Conservation (phyloP, 768 basidiomycete species). For the Chalciporus piperatus region DNA sequence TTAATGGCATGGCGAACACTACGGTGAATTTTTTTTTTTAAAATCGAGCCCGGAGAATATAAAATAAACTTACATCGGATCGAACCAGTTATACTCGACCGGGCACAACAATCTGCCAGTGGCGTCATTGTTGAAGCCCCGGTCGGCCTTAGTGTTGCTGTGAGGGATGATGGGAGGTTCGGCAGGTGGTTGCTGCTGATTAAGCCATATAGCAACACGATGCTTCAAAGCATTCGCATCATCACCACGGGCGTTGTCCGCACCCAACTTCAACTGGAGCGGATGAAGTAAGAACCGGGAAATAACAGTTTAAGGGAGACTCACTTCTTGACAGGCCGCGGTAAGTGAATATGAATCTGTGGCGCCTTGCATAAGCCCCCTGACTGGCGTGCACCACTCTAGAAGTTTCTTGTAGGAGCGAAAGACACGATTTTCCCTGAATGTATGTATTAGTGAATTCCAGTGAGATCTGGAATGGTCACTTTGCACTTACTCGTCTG, state of each 20-base stretch:
- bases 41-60: neutral
- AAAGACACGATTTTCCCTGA: slow-evolving; percentile 4
- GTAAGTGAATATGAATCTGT: neutral
- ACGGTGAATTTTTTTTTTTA: neutral
- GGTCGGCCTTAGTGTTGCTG: neutral
- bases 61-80: neutral
- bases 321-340: slow-evolving; percentile 5
- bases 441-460: neutral
- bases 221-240: slow-evolving; percentile 9
- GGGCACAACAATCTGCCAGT: slow-evolving; percentile 12
- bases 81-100: slow-evolving; percentile 14
- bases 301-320: neutral
- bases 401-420: slow-evolving; percentile 7
- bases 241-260: slow-evolving; percentile 11
- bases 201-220: slow-evolving; percentile 5
- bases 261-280: slow-evolving; percentile 14
- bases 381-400: slow-evolving; percentile 4
- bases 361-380: neutral
- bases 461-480: neutral
- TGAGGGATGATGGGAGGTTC: neutral
- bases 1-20: neutral
- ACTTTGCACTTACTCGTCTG: neutral
- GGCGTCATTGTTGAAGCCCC: slow-evolving; percentile 6
- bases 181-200: neutral
- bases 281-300: neutral